phyloP scores from a whole-genome alignment of 2,329 filamentous ascomycete genomes.

The Penicillium sclerotigenum region DNA sequence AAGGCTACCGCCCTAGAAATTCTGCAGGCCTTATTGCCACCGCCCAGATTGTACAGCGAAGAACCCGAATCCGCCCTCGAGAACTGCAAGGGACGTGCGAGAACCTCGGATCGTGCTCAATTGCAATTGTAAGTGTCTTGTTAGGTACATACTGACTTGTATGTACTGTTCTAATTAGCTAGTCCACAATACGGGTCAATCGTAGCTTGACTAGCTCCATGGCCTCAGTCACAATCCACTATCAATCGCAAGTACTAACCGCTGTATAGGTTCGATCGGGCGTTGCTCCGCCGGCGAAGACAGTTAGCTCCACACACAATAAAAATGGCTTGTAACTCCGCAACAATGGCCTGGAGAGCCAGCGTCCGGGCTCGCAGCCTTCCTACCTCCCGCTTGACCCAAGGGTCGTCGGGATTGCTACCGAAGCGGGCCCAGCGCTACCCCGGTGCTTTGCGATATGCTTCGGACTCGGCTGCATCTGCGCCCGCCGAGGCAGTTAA shows the following conservation, averaged over 20 bases:
- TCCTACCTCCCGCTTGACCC: constrained; percentile 23
- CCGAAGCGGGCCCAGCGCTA: constrained; percentile 12
- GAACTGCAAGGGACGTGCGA: constrained; percentile 20
- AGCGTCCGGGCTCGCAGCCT: constrained; percentile 26
- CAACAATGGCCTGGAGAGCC: constrained; percentile 28
- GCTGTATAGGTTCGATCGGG: constrained; percentile 19
- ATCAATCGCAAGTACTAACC: constrained; percentile 9
- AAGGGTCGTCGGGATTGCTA: constrained; percentile 23
- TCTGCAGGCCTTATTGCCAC: constrained; percentile 1
- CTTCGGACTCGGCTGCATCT: constrained; percentile 19
- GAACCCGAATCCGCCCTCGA: constrained; percentile 20
- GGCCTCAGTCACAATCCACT: background rate
- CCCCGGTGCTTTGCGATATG: constrained; percentile 20
- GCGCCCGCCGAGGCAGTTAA: constrained; percentile 14
- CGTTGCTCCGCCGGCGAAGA: constrained; percentile 15
- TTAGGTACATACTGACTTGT: background rate
- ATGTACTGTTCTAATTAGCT: background rate
- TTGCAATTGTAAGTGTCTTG: constrained; percentile 18
- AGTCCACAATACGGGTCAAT: background rate
- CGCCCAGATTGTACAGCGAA: constrained; percentile 14
- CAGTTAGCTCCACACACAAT: constrained; percentile 13
- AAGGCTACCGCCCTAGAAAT: background rate
- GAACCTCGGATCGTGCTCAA: constrained; percentile 20
- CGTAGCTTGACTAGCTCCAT: background rate
- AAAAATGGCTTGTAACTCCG: constrained; percentile 24